These are phyloP conservation scores for Amauroascus verrucosus DNA, from an alignment of 2,329 filamentous ascomycete species.

Conservation along the genomic window DNA sequence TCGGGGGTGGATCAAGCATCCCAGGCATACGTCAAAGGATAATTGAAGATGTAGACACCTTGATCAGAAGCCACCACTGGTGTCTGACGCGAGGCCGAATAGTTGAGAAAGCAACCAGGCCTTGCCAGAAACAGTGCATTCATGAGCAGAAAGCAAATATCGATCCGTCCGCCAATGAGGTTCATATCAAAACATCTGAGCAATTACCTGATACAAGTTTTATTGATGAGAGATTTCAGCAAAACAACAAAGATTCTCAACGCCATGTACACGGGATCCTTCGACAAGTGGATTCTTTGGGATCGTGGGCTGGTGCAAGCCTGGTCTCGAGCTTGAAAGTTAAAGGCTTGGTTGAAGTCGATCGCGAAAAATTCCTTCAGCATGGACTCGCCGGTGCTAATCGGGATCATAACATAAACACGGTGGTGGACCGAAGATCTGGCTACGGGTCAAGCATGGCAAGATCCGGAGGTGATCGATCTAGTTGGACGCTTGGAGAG, in stretches of 20 bases:
- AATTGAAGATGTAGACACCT: slow-evolving; percentile 58
- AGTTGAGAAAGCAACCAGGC: slow-evolving; percentile 39
- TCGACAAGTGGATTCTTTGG: slow-evolving; percentile 50
- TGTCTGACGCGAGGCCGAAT: slow-evolving; percentile 62
- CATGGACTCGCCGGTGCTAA: slow-evolving; percentile 40
- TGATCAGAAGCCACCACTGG: slow-evolving; percentile 66
- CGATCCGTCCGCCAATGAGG: not conserved
- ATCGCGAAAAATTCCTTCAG: slow-evolving; percentile 52
- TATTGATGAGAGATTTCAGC: slow-evolving; percentile 35
- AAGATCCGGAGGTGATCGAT: slow-evolving; percentile 34
- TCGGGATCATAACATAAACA: slow-evolving; percentile 31
- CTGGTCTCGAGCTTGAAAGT: slow-evolving; percentile 50
- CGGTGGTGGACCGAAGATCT: slow-evolving; percentile 31
- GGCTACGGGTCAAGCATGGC: slow-evolving; percentile 22
- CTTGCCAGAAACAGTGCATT: slow-evolving; percentile 15
- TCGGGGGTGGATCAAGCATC: slow-evolving; percentile 68
- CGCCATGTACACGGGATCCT: slow-evolving; percentile 28
- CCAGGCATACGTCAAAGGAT: slow-evolving; percentile 70
- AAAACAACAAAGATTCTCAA: slow-evolving; percentile 28
- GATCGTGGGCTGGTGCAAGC: slow-evolving; percentile 56
- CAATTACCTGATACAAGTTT: slow-evolving; percentile 33
- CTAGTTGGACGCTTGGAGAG: slow-evolving; percentile 41
- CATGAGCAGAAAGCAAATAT: not conserved
- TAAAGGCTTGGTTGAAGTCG: slow-evolving; percentile 53
- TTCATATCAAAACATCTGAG: not conserved